Evolutionary conservation across 768 basidiomycete genomes (phyloP), one percentile per base, ranked within the genome.

Genomic region (Boletus barrowsii): DNA sequence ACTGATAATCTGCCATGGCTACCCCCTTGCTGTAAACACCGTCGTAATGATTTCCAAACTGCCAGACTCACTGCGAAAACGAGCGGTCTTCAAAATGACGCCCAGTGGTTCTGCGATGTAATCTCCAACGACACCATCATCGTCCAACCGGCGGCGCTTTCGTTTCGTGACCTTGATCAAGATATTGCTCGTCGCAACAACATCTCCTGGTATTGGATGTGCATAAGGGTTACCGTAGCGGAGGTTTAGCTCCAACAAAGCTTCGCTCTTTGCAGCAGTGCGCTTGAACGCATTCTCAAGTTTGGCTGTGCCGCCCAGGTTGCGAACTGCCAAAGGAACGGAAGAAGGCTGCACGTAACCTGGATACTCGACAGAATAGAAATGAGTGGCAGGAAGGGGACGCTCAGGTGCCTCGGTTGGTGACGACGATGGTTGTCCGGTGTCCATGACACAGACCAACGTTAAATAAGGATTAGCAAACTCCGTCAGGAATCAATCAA

Each of bases 1-100:
- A 97, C 70, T 97, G 94, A 67, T 84, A 97, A 69, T 98, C 96
- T 37, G 86, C 90, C 90, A 98, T 93, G 53, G 86, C 96, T 98
- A 53, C 32, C 51, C 32, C 51, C 33, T 50, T 20, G n/a, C 29
- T 32, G 46, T 63, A 43, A 54, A 47, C 7, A 33, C n/a, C 11
- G 10, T n/a, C 36, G 32, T n/a, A 8, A 41, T 9, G 20, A 22
- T 13, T 8, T 6, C 20, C 29, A 51, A 42, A 42, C n/a, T 35
- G 39, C 46, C 20, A 22, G 49, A 76, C 87, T 72, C 65, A 95
- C 96, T 87, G 72, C 95, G 81, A 74, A 98, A 98, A 49, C 96
- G 80, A 48, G 84, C 88, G 4, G 93, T 91, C 73, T 88, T 93
- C 0, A 83, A 75, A n/a, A 89, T 77, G 13, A 86, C 71, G 0